Evolutionary conservation across 148 eudicot genomes (phyloP).

Genomic region (Dysphania ambrosioides): DNA sequence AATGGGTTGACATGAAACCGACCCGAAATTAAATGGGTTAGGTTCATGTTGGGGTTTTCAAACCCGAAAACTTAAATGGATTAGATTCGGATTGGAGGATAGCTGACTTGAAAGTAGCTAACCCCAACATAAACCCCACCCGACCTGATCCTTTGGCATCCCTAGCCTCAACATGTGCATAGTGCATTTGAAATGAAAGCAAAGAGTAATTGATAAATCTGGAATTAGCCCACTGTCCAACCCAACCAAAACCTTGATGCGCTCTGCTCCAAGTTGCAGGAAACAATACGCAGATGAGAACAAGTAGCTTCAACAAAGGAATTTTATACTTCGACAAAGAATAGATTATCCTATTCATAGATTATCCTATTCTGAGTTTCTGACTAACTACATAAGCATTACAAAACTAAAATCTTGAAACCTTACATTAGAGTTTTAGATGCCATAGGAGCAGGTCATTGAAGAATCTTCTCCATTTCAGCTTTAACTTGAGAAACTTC

Average conservation of each 20-base stretch:
- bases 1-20: too few relatives aligned
- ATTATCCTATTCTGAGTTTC: too few relatives aligned
- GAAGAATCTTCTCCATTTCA: constrained; percentile 82
- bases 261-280: constrained; percentile 44
- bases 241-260: constrained; percentile 99
- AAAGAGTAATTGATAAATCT: constrained; percentile 44
- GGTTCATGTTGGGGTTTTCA: too few relatives aligned
- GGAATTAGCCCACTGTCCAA: constrained; percentile 94
- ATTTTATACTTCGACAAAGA: neutral
- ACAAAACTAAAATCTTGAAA: neutral
- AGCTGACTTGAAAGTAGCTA: too few relatives aligned
- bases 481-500: constrained; percentile 78
- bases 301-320: neutral
- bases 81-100: too few relatives aligned
- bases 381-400: neutral
- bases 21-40: too few relatives aligned
- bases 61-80: too few relatives aligned
- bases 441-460: constrained; percentile 98
- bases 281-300: constrained; percentile 10
- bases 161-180: neutral
- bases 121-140: too few relatives aligned
- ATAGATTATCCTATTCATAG: neutral
- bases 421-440: constrained; percentile 75
- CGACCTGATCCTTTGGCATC: too few relatives aligned
- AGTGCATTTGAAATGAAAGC: constrained; percentile 1